Evolutionary conservation across 495 filamentous ascomycete species (phyloP).

Genomic region (Neurospora sp.): DNA sequence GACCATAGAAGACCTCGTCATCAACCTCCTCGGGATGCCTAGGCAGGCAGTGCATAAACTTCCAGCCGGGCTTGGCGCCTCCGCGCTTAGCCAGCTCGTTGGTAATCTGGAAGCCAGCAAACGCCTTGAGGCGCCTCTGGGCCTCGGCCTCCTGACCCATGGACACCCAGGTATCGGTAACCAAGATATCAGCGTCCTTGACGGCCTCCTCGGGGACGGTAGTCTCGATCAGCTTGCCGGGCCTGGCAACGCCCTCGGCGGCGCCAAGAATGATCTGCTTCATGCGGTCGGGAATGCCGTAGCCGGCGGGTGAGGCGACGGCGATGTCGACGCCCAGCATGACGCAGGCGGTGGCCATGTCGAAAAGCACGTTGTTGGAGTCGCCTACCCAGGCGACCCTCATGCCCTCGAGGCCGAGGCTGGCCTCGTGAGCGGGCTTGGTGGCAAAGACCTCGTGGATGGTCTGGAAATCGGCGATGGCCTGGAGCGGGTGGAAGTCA

Average conservation of each 20-base stretch:
- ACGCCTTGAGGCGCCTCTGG: slow-evolving; percentile 63
- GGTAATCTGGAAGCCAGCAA: slow-evolving; percentile 85
- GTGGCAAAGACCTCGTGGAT: slow-evolving; percentile 65
- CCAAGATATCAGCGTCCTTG: slow-evolving; percentile 76
- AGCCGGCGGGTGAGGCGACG: slow-evolving; percentile 77
- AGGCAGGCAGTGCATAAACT: slow-evolving; percentile 98
- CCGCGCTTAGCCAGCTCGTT: slow-evolving; percentile 69
- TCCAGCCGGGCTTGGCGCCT: slow-evolving; percentile 82
- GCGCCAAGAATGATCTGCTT: slow-evolving; percentile 53
- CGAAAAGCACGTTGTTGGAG: slow-evolving; percentile 93
- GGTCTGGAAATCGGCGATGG: slow-evolving; percentile 84
- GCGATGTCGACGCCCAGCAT: slow-evolving; percentile 80
- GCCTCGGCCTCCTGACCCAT: slow-evolving; percentile 93
- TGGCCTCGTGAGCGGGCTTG: slow-evolving; percentile 20
- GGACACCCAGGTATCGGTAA: slow-evolving; percentile 95
- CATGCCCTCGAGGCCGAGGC: slow-evolving; percentile 65
- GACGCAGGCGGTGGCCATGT: slow-evolving; percentile 72
- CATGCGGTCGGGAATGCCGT: slow-evolving; percentile 67
- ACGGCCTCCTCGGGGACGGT: slow-evolving; percentile 79
- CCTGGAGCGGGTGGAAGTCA: slow-evolving; percentile 85
- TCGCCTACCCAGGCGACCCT: slow-evolving; percentile 96
- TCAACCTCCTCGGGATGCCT: slow-evolving; percentile 87
- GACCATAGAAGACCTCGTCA: slow-evolving; percentile 87
- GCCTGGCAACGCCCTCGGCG: slow-evolving; percentile 40
- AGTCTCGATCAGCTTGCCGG: slow-evolving; percentile 65